Conservation (phyloP, 202 grass and related monocot genomes). For the Brachypodium distachyon region DNA sequence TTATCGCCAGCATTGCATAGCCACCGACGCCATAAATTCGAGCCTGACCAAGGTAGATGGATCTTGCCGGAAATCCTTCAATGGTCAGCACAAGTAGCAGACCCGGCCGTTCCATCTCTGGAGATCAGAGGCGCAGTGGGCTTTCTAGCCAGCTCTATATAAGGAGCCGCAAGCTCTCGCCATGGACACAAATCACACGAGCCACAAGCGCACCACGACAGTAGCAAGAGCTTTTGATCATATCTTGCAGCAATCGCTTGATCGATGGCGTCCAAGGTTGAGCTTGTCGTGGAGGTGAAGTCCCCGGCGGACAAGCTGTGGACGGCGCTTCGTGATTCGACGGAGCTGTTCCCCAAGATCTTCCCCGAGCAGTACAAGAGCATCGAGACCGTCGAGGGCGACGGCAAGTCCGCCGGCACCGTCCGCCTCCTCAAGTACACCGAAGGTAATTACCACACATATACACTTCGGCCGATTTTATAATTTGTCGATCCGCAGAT, state of each 20-base stretch:
- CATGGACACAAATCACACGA: too few species aligned
- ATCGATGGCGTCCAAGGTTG: constrained; percentile 59
- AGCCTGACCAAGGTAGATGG: constrained; percentile 25
- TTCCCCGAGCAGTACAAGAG: constrained; percentile 85
- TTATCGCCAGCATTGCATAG: not conserved
- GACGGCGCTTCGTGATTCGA: constrained; percentile 53
- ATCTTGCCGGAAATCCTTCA: constrained; percentile 32
- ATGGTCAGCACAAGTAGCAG: constrained; percentile 30
- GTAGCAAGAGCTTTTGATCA: not conserved
- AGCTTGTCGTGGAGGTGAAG: constrained; percentile 59
- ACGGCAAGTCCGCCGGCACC: constrained; percentile 72
- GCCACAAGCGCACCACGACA: not conserved
- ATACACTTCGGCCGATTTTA: too few species aligned
- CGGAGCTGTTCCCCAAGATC: constrained; percentile 81
- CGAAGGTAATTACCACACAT: constrained; percentile 42
- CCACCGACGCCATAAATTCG: constrained; percentile 42
- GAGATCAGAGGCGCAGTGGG: not conserved
- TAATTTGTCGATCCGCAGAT: too few species aligned
- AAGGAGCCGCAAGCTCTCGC: not conserved
- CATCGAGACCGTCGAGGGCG: constrained; percentile 81
- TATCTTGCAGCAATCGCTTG: not conserved
- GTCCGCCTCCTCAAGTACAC: constrained; percentile 74
- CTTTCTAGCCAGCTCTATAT: constrained; percentile 8
- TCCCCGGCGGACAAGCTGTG: constrained; percentile 70
- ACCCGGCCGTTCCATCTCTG: not conserved